Base-by-base conservation (phyloP, 1,284 basidiomycete species). In the Cystobasidium pallidum region DNA sequence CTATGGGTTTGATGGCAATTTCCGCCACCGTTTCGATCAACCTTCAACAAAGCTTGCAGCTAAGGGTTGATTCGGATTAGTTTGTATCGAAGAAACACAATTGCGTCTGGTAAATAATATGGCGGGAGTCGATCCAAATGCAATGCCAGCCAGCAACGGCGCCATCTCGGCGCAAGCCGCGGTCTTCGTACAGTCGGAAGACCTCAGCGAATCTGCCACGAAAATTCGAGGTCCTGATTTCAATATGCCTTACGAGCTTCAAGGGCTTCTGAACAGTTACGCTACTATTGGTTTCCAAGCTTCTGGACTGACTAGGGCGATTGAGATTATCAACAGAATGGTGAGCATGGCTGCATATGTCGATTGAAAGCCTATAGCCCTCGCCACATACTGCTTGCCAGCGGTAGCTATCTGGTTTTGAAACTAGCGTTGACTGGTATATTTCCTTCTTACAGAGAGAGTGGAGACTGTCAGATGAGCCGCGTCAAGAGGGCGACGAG, bases 221-320 rank as follows among this genome's bases (percentile, higher is more conserved):
- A 85, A 91, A 34, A 91, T 98, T 30, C 82, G 87, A 79, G 95
- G 95, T 0, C 96, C 96, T 3, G 86, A 95, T 81, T 91, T 98
- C 77, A 90, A 92, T 74, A 81, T 86, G 41, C 82, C 84, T 7
- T 80, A 89, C 45, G 88, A 88, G 52, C 84, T 98, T 32, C 84
- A 89, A 58, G 83, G 86, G 43, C 85, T 99, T 75, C 82, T 99
- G 51, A 81, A 83, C 51, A 88, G 87, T 78, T 98, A 96, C 83
- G 88, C 90, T 78, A 87, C 88, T 24, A 96, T 98, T 65, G 95
- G 95, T 17, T 99, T 99, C 80, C 95, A 99, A 81, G 95, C 95
- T 17, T 93, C 89, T 54, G 94, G 91, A 66, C 83, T 99, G 6
- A 90, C 90, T 1, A 88, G 86, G 77, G 95, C 95, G 0, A 91